Conservation (phyloP, 345 rosid genomes). For the Heritiera littoralis region DNA sequence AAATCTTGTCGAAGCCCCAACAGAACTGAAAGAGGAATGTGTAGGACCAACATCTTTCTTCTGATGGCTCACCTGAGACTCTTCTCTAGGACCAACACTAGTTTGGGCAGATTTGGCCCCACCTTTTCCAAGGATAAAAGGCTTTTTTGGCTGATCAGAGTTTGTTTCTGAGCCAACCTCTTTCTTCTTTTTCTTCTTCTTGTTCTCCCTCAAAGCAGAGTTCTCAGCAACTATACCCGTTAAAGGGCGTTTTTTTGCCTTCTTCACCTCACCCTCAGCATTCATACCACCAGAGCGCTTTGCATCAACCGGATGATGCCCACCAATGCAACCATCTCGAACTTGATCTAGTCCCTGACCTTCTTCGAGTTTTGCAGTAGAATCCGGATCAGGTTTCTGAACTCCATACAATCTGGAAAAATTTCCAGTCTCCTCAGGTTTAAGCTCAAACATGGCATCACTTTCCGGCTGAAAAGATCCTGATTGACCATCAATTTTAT, state of each 20-base stretch:
- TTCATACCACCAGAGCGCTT: slow-evolving; percentile 39
- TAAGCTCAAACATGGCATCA: slow-evolving; percentile 35
- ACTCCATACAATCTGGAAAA: slow-evolving; percentile 30
- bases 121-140: slow-evolving; percentile 44
- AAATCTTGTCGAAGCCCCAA: slow-evolving; percentile 27
- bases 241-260: slow-evolving; percentile 57
- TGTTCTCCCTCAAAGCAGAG: slow-evolving; percentile 41
- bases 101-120: slow-evolving; percentile 39
- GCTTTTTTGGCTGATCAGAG: slow-evolving; percentile 52
- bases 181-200: slow-evolving; percentile 76
- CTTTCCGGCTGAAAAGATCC: slow-evolving; percentile 32
- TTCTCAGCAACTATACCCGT: slow-evolving; percentile 44
- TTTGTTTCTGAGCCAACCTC: slow-evolving; percentile 38
- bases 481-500: slow-evolving; percentile 27
- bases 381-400: slow-evolving; percentile 37
- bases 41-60: slow-evolving; percentile 44
- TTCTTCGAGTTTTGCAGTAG: slow-evolving; percentile 35
- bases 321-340: slow-evolving; percentile 31
- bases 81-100: slow-evolving; percentile 38
- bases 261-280: slow-evolving; percentile 48
- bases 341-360: slow-evolving; percentile 35
- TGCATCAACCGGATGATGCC: slow-evolving; percentile 36
- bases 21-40: slow-evolving; percentile 21
- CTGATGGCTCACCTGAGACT: slow-evolving; percentile 27
- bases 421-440: slow-evolving; percentile 39